Conservation (phyloP, 148 eudicot species). For the Persicaria tinctoria region DNA sequence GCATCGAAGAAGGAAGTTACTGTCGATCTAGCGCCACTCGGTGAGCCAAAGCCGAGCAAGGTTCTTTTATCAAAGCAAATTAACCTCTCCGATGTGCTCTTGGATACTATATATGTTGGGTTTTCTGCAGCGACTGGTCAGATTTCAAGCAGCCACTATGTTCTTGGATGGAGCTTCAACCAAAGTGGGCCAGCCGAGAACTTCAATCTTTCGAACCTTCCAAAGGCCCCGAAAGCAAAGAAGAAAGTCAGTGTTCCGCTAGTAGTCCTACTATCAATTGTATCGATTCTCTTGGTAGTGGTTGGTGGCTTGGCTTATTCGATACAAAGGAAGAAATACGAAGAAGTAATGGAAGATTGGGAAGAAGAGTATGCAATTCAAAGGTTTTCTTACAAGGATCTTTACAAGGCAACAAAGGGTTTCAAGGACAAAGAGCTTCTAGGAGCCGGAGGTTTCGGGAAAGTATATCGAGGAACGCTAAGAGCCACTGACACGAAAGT, state of each 20-base stretch:
- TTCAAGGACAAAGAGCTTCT: no score
- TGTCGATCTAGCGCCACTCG: slow-evolving; percentile 36
- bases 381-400: slow-evolving; percentile 13
- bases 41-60: neutral
- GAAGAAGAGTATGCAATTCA: slow-evolving; percentile 28
- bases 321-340: neutral
- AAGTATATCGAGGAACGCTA: no score
- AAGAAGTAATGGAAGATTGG: slow-evolving; percentile 29
- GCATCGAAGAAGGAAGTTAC: slow-evolving; percentile 16
- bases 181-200: slow-evolving; percentile 17
- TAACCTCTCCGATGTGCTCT: no score
- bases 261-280: neutral
- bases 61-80: no score
- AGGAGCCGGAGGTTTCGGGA: no score
- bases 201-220: slow-evolving; percentile 27
- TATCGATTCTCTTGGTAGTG: slow-evolving; percentile 12
- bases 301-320: slow-evolving; percentile 18
- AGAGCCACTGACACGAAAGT: no score
- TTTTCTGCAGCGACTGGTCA: no score
- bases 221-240: slow-evolving; percentile 24
- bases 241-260: slow-evolving; percentile 2
- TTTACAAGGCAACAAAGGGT: no score
- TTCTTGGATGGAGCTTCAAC: slow-evolving; percentile 6
- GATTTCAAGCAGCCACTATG: no score
- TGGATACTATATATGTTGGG: no score